Evolutionary conservation across 1,139 yeast genomes (phyloP).

Genomic region (Saccharomyces hybrid): DNA sequence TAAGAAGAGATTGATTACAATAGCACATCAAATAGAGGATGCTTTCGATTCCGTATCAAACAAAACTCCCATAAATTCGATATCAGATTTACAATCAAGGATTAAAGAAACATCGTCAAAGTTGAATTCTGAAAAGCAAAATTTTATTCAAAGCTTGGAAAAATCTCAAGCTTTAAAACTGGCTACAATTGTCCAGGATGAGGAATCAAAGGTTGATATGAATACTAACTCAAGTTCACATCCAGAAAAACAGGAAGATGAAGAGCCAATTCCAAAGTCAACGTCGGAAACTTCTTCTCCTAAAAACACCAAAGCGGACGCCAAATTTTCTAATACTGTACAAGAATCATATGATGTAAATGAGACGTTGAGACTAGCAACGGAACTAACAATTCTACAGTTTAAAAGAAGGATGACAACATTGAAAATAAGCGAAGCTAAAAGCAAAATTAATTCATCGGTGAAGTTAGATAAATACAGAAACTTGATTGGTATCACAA

Average conservation of each 20-base stretch:
- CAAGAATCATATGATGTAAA: neutral
- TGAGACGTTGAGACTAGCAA: conserved; percentile 28
- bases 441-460: conserved; percentile 31
- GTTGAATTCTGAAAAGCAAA: conserved; percentile 7
- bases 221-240: neutral
- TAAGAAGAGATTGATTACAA: neutral
- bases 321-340: neutral
- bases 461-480: conserved; percentile 71
- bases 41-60: neutral
- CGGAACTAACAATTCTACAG: conserved; percentile 48
- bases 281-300: neutral
- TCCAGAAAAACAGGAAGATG: neutral
- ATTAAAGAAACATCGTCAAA: neutral
- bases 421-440: conserved; percentile 33
- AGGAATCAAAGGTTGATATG: conserved; percentile 7
- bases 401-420: conserved; percentile 42
- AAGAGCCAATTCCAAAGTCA: neutral
- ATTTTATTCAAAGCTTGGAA: conserved; percentile 27
- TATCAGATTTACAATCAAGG: conserved; percentile 1
- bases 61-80: neutral
- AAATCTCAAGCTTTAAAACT: conserved; percentile 55
- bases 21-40: neutral
- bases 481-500: conserved; percentile 64
- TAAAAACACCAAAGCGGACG: neutral
- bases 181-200: conserved; percentile 45